Evolutionary conservation across 1,139 yeast species (phyloP), one percentile per base, ranked within the genome.

Genomic region (Diutina scorzettiae): DNA sequence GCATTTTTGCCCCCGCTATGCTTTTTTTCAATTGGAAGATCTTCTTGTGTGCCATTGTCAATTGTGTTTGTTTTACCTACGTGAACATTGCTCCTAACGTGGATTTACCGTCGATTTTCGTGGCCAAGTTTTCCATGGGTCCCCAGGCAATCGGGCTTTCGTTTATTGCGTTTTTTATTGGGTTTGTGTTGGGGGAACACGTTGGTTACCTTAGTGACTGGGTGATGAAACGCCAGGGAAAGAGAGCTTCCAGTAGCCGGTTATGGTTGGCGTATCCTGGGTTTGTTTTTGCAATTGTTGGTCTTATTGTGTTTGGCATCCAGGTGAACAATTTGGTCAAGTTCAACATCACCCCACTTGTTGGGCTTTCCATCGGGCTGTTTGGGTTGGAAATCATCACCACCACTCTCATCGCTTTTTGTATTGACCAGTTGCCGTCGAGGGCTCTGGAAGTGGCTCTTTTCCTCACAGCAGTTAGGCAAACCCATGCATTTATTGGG

Each of bases 331-430:
- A 34, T 14, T 34, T 34, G 28, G 14, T 11, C 28, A 12, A n/a
- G 3, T 34, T 34, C 21, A 34, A 34, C 20, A 34, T 34, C 19
- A 23, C 39, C 7, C 39, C 39, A 5, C 23, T 34, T 8, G 19
- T 34, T 12, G 39, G 39, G 5, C 39, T 34, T 34, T 28, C 23
- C 27, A 34, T 34, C 7, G 39, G 39, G 9, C 39, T 34, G 39
- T 34, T 34, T 23, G 39, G 39, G 4, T 28, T 34, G 6, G 28
- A 34, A 16, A 34, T 34, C 28, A 34, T 34, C 12, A 34, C 39
- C 28, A 34, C 39, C 19, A 34, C 39, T 9, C 16, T 34, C 7
- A 34, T 34, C 14, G 27, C 39, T 5, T 34, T 14, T 23, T 34
- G 39, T 8, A 34, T 34, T 28, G 39, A 34, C 17, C 14, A 23